These are phyloP conservation scores for Pulveroboletus sp. DNA, from an alignment of 768 basidiomycete species.

Conservation along the genomic window DNA sequence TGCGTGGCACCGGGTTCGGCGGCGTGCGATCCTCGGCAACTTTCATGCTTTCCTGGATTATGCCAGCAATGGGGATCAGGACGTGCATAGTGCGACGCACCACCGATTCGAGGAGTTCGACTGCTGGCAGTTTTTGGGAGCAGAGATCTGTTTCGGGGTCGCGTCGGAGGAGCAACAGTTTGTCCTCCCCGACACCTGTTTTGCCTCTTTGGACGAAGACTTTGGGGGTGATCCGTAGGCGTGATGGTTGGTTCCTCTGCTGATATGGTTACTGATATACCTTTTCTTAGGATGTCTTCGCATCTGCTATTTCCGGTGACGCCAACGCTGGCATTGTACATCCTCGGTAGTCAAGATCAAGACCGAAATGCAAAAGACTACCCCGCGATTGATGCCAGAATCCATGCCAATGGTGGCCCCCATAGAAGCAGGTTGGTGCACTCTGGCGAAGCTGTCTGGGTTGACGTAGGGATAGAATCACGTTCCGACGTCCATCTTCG, in stretches of 20 bases:
- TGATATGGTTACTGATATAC: not conserved
- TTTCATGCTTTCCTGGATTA: slow-evolving; percentile 29
- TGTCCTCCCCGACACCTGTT: slow-evolving; percentile 51
- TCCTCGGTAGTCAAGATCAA: slow-evolving; percentile 37
- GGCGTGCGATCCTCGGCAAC: slow-evolving; percentile 23
- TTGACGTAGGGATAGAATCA: slow-evolving; percentile 49
- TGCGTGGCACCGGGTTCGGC: slow-evolving; percentile 28
- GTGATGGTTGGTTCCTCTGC: not conserved
- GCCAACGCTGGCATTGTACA: slow-evolving; percentile 51
- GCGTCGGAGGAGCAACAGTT: slow-evolving; percentile 54
- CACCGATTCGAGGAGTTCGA: slow-evolving; percentile 28
- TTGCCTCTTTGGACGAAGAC: slow-evolving; percentile 49
- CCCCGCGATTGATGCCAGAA: slow-evolving; percentile 1
- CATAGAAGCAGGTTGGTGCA: not conserved
- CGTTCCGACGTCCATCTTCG: slow-evolving; percentile 56
- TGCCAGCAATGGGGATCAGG: not conserved
- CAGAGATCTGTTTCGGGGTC: slow-evolving; percentile 53
- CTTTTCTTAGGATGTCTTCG: slow-evolving; percentile 36
- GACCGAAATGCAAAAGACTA: slow-evolving; percentile 8
- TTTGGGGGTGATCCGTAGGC: slow-evolving; percentile 33
- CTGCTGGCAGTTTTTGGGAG: slow-evolving; percentile 46
- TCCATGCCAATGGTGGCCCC: not conserved
- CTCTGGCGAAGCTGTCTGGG: slow-evolving; percentile 23
- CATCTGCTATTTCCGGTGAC: slow-evolving; percentile 55
- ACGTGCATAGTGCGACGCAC: not conserved